Base-by-base conservation (phyloP, 352 stramenopile species). In the Blastocystis sp. region DNA sequence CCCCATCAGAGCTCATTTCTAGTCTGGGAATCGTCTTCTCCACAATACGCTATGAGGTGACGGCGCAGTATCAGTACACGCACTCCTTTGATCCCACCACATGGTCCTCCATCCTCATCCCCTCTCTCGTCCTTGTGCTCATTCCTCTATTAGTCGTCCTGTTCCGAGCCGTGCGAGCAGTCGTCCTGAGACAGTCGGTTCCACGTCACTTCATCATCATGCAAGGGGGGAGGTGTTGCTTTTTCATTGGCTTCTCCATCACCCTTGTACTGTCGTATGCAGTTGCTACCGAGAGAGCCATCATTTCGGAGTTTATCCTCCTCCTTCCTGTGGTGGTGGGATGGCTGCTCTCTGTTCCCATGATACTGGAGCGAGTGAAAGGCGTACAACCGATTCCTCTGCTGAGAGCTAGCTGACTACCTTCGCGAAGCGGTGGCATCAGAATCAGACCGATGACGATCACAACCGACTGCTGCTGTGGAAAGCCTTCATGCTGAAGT, bases 401-500 rank as follows among this genome's bases (percentile, higher is more conserved):
- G 21, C 4, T 51, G 32, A 48, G 32, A 49, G 4, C 48, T 59
- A 61, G 46, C 40, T 81, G 36, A 64, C 27, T 21, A 21, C 29
- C 8, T 81, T 81, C 34, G 63, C 56, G n/a, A 48, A 42, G 27
- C 69, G 46, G 0, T 81, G 69, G 69, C 69, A 81, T 65, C 48
- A 64, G 27, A 61, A 63, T 34, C 44, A 42, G 7, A 4, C 27
- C 32, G 48, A 44, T 4, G 69, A 81, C 14, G 48, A 54, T 44
- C 69, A 63, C 21, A 46, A 65, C 24, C 69, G 69, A 21, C 27
- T 81, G 9, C 48, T 81, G 1, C 24, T 81, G 53, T 81, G 69
- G 69, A 81, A 81, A 27, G 69, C 69, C 2, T 63, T 51, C 21
- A 81, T 81, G 69, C 56, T 81, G 18, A 81, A 81, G 48, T 48